Base-by-base conservation (phyloP, 441 rosid genomes). In the Theobroma grandiflorum region DNA sequence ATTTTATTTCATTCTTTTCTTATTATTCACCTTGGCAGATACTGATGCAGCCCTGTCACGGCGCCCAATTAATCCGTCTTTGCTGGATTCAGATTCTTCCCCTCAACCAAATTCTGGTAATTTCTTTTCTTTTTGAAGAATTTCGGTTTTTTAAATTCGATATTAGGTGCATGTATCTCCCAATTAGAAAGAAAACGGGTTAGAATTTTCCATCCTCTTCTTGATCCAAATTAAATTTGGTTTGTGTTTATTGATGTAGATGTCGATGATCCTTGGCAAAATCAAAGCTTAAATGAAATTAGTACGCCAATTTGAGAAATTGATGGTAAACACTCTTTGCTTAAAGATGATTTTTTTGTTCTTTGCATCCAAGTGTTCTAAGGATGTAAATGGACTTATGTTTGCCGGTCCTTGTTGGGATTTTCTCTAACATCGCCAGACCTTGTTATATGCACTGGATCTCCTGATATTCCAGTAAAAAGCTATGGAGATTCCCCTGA, bases 371-470 rank as follows among this genome's bases (percentile, higher is more conserved):
- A 15, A 49, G 66, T 8, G 40, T 59, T 57, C 8, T 31, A 58
- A 58, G 16, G 53, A 47, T 77, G 11, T 31, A 59, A 42, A 35
- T 40, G 31, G 31, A 26, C 63, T 53, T 11, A 10, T 53, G 33
- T 37, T 37, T 38, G 92, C 70, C 80, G 85, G 50, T 83, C 91
- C 15, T 70, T 86, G 86, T 78, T 91, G 82, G 95, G 93, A 26
- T 92, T 88, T 85, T 86, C 93, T 35, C 69, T 89, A 75, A 84
- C 88, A 31, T 96, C 94, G 74, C 95, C 97, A 4, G 95, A 90
- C 85, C 87, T 94, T 80, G 96, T 96, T 4, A 78, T 88, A 33
- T 92, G 93, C 74, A 87, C 89, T 18, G 93, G 87, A 79, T 92
- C 97, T 4, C 98, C 98, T 1, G 96, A 94, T 80, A 43, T 91